Evolutionary conservation across 768 basidiomycete genomes (phyloP).

Genomic region (Rubroboletus pulcherrimus): DNA sequence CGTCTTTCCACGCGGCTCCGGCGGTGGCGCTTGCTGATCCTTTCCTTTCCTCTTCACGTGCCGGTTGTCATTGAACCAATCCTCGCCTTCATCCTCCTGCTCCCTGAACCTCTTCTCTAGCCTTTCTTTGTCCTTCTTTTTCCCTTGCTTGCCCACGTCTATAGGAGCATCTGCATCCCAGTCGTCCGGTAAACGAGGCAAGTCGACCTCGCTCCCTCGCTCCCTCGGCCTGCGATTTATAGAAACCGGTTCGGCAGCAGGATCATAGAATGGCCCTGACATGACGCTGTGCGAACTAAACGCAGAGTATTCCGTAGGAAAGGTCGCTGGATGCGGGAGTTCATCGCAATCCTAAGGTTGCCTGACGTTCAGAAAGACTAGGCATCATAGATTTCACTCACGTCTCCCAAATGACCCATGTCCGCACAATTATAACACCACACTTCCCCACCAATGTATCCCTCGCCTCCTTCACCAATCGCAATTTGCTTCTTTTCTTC

Average conservation of each 20-base stretch:
- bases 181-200: conserved; percentile 35
- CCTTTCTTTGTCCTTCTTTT: conserved; percentile 54
- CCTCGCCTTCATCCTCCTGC: conserved; percentile 54
- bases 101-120: conserved; percentile 49
- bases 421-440: conserved; percentile 84
- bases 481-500: conserved; percentile 45
- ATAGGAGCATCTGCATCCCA: conserved; percentile 47
- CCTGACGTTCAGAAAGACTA: not conserved
- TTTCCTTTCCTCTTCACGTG: conserved; percentile 30
- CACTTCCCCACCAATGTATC: conserved; percentile 66
- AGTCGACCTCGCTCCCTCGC: conserved; percentile 22
- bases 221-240: conserved; percentile 40
- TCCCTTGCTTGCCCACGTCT: conserved; percentile 64
- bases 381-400: conserved; percentile 35
- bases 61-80: conserved; percentile 58
- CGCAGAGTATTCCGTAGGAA: conserved; percentile 56
- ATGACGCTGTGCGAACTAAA: conserved; percentile 61
- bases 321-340: conserved; percentile 36
- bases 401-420: conserved; percentile 75
- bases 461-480: conserved; percentile 73
- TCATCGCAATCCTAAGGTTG: conserved; percentile 58
- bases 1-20: conserved; percentile 27
- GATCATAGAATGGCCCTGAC: conserved; percentile 64
- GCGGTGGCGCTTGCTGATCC: conserved; percentile 11
- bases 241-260: conserved; percentile 30